Base-by-base conservation (phyloP, 148 eudicot species). In the Rhododendron vialii region DNA sequence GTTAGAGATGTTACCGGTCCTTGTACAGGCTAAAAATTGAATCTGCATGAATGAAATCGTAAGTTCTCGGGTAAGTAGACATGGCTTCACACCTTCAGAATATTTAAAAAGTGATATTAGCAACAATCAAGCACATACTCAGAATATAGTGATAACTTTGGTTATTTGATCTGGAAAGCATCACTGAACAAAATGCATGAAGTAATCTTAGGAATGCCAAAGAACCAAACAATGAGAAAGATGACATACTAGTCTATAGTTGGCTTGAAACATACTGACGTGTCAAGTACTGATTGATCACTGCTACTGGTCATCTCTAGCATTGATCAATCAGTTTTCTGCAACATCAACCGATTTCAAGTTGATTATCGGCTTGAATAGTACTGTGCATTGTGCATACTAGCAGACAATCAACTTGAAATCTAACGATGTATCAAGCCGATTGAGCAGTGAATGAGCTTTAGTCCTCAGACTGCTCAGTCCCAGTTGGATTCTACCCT, bases 51-150 rank as follows among this genome's bases (percentile, higher is more conserved):
- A 96, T 92, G 86, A 95, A 91, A 83, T 96, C 98, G 11, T 95
- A 95, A 0, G 98, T 96, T 86, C 98, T 92, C 48, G 99, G 99
- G 83, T 96, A 95, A 18, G 99, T 96, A 30, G 99, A 96, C 98
- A 96, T 92, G 36, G 99, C 99, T 82, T 96, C 99, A 50, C 99
- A 95, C 99, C 99, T 96, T 35, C 59, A 63, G 78, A 43, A 79
- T 43, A 22, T 12, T 71, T 14, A 17, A 65, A 4, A 15, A 69
- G 11, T 26, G 6, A 41, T 3, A 77, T 22, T 53, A 61, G 14
- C 30, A 26, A 17, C 50, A 20, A 12, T 71, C 1, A 20, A 4
- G 30, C 33, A 65, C 30, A n/a, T 7, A 18, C 7, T 22, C n/a
- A 24, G 10, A 5, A 24, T 24, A 22, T 2, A 61, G 28, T 22